phyloP scores from a whole-genome alignment of 116 monocot genomes.

The Phalaenopsis hybrid region DNA sequence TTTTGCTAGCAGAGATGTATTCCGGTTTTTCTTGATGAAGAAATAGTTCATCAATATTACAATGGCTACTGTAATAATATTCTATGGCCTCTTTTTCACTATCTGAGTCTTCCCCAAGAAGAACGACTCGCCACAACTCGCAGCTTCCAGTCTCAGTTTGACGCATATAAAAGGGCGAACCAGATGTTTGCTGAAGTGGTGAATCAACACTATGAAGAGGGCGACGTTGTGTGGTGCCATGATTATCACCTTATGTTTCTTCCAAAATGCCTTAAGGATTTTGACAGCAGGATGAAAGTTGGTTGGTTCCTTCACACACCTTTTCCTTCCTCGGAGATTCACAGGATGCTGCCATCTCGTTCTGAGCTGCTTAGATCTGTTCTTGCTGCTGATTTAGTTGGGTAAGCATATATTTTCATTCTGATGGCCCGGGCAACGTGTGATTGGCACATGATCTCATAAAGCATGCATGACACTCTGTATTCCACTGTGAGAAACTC shows the following conservation, averaged over 20 bases:
- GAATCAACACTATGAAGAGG: conserved; percentile 81
- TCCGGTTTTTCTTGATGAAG: conserved; percentile 96
- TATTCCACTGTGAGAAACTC: conserved; percentile 10
- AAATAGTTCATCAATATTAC: conserved; percentile 95
- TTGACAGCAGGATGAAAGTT: conserved; percentile 86
- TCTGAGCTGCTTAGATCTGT: conserved; percentile 88
- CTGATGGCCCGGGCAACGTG: not conserved
- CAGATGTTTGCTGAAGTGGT: conserved; percentile 98
- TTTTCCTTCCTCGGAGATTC: conserved; percentile 93
- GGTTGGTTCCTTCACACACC: conserved; percentile 99
- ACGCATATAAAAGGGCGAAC: conserved; percentile 88
- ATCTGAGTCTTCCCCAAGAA: conserved; percentile 93
- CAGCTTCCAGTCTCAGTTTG: conserved; percentile 97
- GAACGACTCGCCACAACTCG: conserved; percentile 90
- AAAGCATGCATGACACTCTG: not conserved
- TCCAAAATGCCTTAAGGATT: conserved; percentile 86
- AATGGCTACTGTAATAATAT: conserved; percentile 99
- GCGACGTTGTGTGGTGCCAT: conserved; percentile 98
- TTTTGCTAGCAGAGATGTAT: conserved; percentile 75
- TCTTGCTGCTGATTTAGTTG: conserved; percentile 94
- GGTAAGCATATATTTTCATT: conserved; percentile 40
- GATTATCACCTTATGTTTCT: conserved; percentile 98
- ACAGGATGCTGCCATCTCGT: conserved; percentile 90
- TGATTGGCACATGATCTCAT: not conserved
- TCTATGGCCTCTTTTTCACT: conserved; percentile 94